Conservation (phyloP, 805 yeast species). For the Metschnikowia cubensis region DNA sequence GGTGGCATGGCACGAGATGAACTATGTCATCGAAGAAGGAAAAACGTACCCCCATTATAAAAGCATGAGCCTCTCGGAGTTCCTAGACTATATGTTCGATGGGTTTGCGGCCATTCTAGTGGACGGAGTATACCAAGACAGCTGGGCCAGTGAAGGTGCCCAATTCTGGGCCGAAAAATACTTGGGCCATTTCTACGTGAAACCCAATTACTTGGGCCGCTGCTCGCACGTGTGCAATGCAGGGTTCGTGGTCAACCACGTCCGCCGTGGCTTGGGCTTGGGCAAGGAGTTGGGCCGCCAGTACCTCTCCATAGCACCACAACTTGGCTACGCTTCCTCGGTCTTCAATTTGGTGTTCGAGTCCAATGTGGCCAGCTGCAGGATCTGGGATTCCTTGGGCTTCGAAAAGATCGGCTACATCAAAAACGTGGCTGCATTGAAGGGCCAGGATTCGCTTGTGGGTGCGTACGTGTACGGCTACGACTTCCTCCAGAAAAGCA, state of each 20-base stretch:
- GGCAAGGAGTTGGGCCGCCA: constrained; percentile 67
- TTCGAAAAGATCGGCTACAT: constrained; percentile 75
- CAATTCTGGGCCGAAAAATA: constrained; percentile 45
- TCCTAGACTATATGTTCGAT: constrained; percentile 61
- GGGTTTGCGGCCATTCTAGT: constrained; percentile 64
- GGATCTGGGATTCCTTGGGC: constrained; percentile 80
- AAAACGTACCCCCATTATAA: constrained; percentile 65
- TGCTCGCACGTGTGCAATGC: constrained; percentile 87
- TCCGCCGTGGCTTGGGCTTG: constrained; percentile 59
- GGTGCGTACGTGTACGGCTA: constrained; percentile 81
- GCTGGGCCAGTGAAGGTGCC: constrained; percentile 32
- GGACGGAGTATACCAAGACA: constrained; percentile 27
- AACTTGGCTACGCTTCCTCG: constrained; percentile 73
- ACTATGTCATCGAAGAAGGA: constrained; percentile 66
- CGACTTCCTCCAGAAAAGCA: constrained; percentile 31
- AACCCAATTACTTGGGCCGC: constrained; percentile 83
- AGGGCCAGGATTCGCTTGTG: constrained; percentile 57
- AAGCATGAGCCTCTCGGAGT: constrained; percentile 43
- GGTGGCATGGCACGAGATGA: constrained; percentile 50
- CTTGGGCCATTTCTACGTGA: constrained; percentile 74
- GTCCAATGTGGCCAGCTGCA: constrained; percentile 69
- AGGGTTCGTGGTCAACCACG: constrained; percentile 68
- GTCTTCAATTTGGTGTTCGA: constrained; percentile 87
- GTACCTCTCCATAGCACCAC: constrained; percentile 70
- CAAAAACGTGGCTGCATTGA: constrained; percentile 68